Evolutionary conservation across 352 stramenopile genomes (phyloP).

Genomic region (Globisporangium heterothallicum): DNA sequence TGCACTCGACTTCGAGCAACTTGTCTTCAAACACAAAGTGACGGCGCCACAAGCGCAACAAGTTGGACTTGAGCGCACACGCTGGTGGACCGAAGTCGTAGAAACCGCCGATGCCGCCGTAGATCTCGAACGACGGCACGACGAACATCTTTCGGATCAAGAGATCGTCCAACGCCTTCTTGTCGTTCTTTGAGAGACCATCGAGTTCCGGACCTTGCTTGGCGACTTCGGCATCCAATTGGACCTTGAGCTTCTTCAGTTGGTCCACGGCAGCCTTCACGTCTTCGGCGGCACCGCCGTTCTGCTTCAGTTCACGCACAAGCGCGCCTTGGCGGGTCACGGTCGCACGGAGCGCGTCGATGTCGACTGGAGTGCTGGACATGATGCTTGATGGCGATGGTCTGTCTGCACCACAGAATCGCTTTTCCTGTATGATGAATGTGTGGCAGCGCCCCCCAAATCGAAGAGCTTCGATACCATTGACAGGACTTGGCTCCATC

Average conservation of each 20-base stretch:
- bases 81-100: conserved; percentile 98
- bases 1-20: conserved; percentile 99
- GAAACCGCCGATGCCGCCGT: conserved; percentile 97
- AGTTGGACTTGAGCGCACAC: conserved; percentile 95
- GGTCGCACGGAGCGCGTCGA: conserved; percentile 91
- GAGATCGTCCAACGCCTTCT: conserved; percentile 95
- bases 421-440: not conserved
- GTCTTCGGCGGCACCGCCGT: conserved; percentile 75
- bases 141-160: conserved; percentile 99
- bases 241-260: conserved; percentile 93
- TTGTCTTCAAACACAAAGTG: conserved; percentile 99
- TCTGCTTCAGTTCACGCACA: conserved; percentile 97
- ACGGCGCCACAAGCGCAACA: conserved; percentile 95
- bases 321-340: conserved; percentile 94
- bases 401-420: not conserved
- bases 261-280: conserved; percentile 90
- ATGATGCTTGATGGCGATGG: not conserved
- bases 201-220: conserved; percentile 61
- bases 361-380: conserved; percentile 57
- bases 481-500: not conserved
- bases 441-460: too few species aligned
- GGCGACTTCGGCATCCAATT: conserved; percentile 77
- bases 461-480: too few species aligned
- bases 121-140: conserved; percentile 99
- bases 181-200: conserved; percentile 64